phyloP scores from a whole-genome alignment of 768 basidiomycete genomes.

The Trametes gibbosa region DNA sequence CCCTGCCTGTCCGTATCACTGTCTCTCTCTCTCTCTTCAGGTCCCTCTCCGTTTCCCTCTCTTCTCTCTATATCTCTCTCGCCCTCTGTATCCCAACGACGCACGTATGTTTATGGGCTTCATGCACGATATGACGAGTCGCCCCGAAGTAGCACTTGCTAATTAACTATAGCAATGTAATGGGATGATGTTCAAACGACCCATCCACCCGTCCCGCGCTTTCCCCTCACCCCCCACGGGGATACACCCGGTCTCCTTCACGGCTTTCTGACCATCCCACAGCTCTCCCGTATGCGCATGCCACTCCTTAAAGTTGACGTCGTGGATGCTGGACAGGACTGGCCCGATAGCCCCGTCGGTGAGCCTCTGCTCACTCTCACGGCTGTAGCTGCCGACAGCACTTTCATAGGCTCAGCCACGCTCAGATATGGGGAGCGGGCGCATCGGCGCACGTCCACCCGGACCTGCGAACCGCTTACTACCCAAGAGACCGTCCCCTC shows the following conservation, averaged over 20 bases:
- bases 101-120: conserved; percentile 31
- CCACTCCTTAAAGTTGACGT: no score
- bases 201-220: not conserved
- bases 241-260: not conserved
- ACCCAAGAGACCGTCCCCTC: no score
- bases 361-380: no score
- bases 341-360: no score
- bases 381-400: no score
- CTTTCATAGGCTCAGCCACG: no score
- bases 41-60: conserved; percentile 7
- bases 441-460: no score
- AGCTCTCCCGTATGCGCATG: no score
- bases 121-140: conserved; percentile 29
- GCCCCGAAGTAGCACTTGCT: conserved; percentile 24
- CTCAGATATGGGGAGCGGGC: no score
- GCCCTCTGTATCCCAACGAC: conserved; percentile 21
- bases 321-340: no score
- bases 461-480: no score
- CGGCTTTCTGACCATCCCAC: no score
- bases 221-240: not conserved
- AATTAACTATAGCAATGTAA: conserved; percentile 27
- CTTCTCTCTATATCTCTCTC: conserved; percentile 9
- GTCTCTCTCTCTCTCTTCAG: conserved; percentile 6
- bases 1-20: conserved; percentile 12
- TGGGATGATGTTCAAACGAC: conserved; percentile 21